Percentiles rank a stretch among this genome's conserved stretches.
Evolutionary conservation across 2,329 filamentous ascomycete genomes (phyloP).

Genomic region (Paradendryphiella salina): DNA sequence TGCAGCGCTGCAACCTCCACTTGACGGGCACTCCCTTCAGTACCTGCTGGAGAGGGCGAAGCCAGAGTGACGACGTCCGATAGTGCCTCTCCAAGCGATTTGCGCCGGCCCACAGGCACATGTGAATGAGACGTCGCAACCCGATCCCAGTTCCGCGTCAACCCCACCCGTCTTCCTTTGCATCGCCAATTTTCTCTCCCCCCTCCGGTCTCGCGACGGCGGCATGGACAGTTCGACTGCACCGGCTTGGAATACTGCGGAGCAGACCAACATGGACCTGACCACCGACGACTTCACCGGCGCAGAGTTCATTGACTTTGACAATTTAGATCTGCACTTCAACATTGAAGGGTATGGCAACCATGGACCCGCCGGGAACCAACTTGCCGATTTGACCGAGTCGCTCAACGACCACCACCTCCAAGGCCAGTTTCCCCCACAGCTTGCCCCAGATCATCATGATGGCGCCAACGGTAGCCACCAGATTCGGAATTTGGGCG

Average conservation of each 20-base stretch:
- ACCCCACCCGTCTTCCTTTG: constrained; percentile 13
- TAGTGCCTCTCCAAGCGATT: not conserved
- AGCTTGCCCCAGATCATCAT: constrained; percentile 30
- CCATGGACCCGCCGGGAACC: constrained; percentile 24
- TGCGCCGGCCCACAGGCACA: constrained; percentile 1
- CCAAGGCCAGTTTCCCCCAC: constrained; percentile 37
- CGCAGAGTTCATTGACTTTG: constrained; percentile 49
- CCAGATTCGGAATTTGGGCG: constrained; percentile 18
- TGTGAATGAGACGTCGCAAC: constrained; percentile 6
- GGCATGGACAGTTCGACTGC: constrained; percentile 40
- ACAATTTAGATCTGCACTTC: constrained; percentile 40
- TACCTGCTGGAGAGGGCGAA: constrained; percentile 7
- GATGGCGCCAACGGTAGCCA: constrained; percentile 26
- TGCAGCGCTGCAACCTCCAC: constrained; percentile 11
- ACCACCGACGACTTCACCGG: constrained; percentile 50
- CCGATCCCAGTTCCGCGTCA: constrained; percentile 6
- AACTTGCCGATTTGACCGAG: constrained; percentile 40
- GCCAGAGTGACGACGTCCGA: not conserved
- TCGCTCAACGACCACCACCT: constrained; percentile 42
- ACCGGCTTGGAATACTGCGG: constrained; percentile 46
- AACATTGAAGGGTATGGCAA: constrained; percentile 34
- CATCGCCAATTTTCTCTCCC: constrained; percentile 16
- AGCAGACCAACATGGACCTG: constrained; percentile 49
- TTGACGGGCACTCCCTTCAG: constrained; percentile 12
- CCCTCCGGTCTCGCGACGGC: constrained; percentile 19